Evolutionary conservation across 345 rosid species (phyloP), one percentile per base, ranked within the genome.

Genomic region (Aquilaria malaccensis): DNA sequence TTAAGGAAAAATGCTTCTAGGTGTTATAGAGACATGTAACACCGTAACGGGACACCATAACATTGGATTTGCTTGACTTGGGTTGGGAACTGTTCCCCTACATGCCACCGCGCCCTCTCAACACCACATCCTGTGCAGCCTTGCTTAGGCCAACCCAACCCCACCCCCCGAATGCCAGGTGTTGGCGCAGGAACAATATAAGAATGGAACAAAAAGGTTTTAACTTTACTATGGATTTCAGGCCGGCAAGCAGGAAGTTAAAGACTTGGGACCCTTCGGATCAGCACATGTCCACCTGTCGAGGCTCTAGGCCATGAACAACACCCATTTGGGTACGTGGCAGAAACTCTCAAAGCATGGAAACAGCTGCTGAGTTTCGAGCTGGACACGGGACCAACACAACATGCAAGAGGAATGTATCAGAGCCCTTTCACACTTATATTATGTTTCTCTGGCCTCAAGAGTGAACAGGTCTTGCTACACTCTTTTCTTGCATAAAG

Each of bases 281-380:
- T 31, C 9, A 15, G 10, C 10, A 4, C 6, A 55, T 31, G 12
- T 62, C 65, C 78, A 60, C 66, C 56, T 68, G 80, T 67, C 78
- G 57, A 63, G 37, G 14, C 14, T 11, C 12, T 11, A 47, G 61
- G 57, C 31, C 29, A 33, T 52, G 12, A 62, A 50, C 55, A 32
- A 47, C 5, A 59, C 63, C 75, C 60, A 61, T 9, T 55, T 69
- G 63, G 74, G 67, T 77, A 72, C 46, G 74, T 74, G 84, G 45
- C 75, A 11, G 12, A 45, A 15, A 14, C 4, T 3, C 1, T 45
- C 59, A 22, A 31, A n/a, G 61, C 55, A 57, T 58, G 57, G 3
- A 15, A 64, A 69, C 68, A 80, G 68, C 13, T 66, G 72, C 68
- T 52, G 0, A 7, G 22, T 22, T 57, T 0, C 9, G 3, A 30